Evolutionary conservation across 1,284 basidiomycete species (phyloP).

Genomic region (Ceratobasidium theobromae): DNA sequence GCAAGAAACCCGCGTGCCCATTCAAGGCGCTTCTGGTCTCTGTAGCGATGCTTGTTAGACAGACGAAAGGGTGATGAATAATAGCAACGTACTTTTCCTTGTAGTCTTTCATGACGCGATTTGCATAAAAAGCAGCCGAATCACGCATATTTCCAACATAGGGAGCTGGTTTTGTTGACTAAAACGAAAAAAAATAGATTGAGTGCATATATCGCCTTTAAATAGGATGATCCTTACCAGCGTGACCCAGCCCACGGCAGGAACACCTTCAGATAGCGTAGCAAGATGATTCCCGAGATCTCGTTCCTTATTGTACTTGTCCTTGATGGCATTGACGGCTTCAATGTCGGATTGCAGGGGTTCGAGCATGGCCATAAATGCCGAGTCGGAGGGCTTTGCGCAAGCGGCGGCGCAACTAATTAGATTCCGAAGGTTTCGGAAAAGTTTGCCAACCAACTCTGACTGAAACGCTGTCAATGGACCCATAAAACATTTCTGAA

Average conservation of each 20-base stretch:
- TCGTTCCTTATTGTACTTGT: constrained; percentile 74
- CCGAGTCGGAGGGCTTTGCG: constrained; percentile 73
- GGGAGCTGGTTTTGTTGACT: constrained; percentile 83
- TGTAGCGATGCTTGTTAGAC: constrained; percentile 43
- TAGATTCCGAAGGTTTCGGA: constrained; percentile 67
- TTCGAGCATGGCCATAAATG: constrained; percentile 62
- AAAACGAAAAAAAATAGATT: constrained; percentile 1
- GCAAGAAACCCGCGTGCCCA: constrained; percentile 80
- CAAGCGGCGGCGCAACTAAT: constrained; percentile 71
- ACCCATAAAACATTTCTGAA: not conserved
- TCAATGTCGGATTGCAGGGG: constrained; percentile 77
- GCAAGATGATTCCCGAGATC: constrained; percentile 83
- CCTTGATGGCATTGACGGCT: constrained; percentile 77
- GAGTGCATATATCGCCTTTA: constrained; percentile 2
- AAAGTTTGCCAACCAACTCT: constrained; percentile 66
- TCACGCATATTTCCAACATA: constrained; percentile 88
- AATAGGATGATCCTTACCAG: constrained; percentile 52
- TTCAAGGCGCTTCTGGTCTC: constrained; percentile 84
- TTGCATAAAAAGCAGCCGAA: constrained; percentile 85
- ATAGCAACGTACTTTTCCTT: constrained; percentile 74
- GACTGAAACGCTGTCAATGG: constrained; percentile 52
- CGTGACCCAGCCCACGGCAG: constrained; percentile 91
- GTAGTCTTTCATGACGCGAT: constrained; percentile 89
- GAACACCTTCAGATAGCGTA: constrained; percentile 78
- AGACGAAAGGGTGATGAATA: constrained; percentile 7